phyloP scores from a whole-genome alignment of 208 protist genomes.

The Leishmania tarentolae region DNA sequence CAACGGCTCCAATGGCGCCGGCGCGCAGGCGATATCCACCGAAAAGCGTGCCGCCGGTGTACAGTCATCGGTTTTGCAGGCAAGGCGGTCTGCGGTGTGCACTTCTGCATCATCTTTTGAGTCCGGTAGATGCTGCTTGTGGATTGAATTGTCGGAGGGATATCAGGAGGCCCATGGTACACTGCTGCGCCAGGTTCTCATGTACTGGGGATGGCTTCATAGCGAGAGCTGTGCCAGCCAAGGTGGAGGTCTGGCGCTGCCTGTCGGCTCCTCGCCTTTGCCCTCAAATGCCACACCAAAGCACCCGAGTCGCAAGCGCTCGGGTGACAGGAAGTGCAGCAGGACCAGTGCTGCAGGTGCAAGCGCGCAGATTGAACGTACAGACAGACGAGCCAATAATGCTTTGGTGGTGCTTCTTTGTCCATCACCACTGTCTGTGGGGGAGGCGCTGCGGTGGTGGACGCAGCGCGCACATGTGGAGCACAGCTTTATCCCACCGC shows the following conservation, averaged over 20 bases:
- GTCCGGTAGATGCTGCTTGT: constrained; percentile 14
- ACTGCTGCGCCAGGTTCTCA: constrained; percentile 29
- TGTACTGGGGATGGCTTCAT: constrained; percentile 29
- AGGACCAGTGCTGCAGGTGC: not conserved
- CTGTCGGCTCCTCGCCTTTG: not conserved
- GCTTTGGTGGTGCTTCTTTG: constrained; percentile 42
- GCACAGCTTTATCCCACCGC: constrained; percentile 63
- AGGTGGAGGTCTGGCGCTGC: not conserved
- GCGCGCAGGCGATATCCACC: not conserved
- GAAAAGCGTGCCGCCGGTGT: not conserved
- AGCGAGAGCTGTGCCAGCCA: not conserved
- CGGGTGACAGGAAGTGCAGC: not conserved
- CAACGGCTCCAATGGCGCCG: not conserved
- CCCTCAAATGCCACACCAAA: constrained; percentile 13
- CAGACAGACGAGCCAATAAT: not conserved
- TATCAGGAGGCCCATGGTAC: constrained; percentile 20
- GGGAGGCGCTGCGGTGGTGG: constrained; percentile 56
- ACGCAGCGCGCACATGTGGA: constrained; percentile 52
- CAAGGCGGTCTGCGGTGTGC: constrained; percentile 12
- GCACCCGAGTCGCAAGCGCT: not conserved
- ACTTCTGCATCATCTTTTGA: not conserved
- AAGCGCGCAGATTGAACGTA: not conserved
- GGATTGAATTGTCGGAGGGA: constrained; percentile 22
- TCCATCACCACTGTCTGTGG: constrained; percentile 26
- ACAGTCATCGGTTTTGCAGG: not conserved